Evolutionary conservation across 208 protist genomes (phyloP), one percentile per base, ranked within the genome.

Genomic region (Crithidia mellificae): DNA sequence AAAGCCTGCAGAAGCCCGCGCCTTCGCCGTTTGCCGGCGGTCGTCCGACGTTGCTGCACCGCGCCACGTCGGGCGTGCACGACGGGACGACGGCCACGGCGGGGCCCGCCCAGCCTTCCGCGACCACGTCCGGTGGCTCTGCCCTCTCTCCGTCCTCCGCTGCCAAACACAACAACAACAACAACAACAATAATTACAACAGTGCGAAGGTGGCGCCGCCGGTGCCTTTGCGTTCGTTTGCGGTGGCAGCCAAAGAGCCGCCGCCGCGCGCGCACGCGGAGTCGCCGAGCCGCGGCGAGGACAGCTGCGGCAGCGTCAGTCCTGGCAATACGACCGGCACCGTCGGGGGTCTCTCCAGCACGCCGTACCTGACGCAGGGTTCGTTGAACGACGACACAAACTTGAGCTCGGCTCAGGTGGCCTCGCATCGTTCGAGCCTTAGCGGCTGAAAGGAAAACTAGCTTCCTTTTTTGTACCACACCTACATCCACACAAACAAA

Each of bases 311-410:
- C 44, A 56, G 29, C 61, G 29, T 50, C 43, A 57, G 52, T 46
- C 27, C 17, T 30, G 34, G 52, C 41, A 41, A 62, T 6, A 68
- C 69, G 17, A 44, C 43, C 30, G 52, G n/a, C 43, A 61, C 59
- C 2, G 22, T 20, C 8, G 51, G 29, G n/a, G 51, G 22, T 6
- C 39, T 62, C 6, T 52, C 58, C 9, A 19, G 25, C 25, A 67
- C 50, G 15, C 32, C 30, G 11, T 73, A 47, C 58, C 39, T 49
- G 19, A 72, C 44, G 19, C 55, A 43, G 22, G 29, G 51, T 6
- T 50, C 58, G 14, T 27, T 73, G 25, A 73, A 44, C 46, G 68
- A 73, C 6, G 68, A 59, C 17, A 14, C 51, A 12, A 17, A 20
- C 19, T 19, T 34, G 39, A 62, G 19, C 29, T 15, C 25, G 9